These are phyloP conservation scores for Diaporthe velutina DNA, from an alignment of 2,329 filamentous ascomycete genomes.

Conservation along the genomic window DNA sequence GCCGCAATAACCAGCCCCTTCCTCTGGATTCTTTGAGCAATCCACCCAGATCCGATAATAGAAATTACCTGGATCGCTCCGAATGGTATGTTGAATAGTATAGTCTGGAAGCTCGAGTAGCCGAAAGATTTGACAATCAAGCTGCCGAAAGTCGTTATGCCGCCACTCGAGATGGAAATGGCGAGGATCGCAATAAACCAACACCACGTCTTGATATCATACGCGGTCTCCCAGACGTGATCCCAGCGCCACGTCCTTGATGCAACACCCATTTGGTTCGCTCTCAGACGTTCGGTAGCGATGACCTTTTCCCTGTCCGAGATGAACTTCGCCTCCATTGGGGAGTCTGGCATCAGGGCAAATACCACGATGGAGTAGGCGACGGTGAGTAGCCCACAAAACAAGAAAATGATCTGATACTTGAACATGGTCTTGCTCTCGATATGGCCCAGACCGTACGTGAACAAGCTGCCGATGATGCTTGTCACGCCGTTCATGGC, in stretches of 20 bases:
- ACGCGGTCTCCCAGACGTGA: slow-evolving; percentile 54
- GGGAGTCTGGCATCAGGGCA: slow-evolving; percentile 73
- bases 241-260: slow-evolving; percentile 56
- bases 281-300: slow-evolving; percentile 68
- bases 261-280: slow-evolving; percentile 61
- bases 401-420: slow-evolving; percentile 67
- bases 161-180: slow-evolving; percentile 69
- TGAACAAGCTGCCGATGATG: slow-evolving; percentile 67
- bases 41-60: slow-evolving; percentile 66
- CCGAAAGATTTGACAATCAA: slow-evolving; percentile 71
- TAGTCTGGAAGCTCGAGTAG: slow-evolving; percentile 67
- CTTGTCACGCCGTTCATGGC: slow-evolving; percentile 68
- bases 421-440: slow-evolving; percentile 55
- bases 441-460: slow-evolving; percentile 65
- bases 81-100: slow-evolving; percentile 72
- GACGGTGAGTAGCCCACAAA: slow-evolving; percentile 64
- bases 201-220: slow-evolving; percentile 58
- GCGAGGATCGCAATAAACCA: slow-evolving; percentile 61
- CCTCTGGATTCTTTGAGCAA: slow-evolving; percentile 55
- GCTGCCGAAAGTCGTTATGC: slow-evolving; percentile 70
- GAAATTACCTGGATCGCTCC: slow-evolving; percentile 70
- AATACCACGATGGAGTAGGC: slow-evolving; percentile 64
- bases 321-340: slow-evolving; percentile 70
- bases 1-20: slow-evolving; percentile 59
- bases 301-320: slow-evolving; percentile 67